A percentile compares a stretch with the other conserved stretches of the same genome.
Conservation (phyloP, 2,329 filamentous ascomycete genomes). For the Colletotrichum simmondsii region DNA sequence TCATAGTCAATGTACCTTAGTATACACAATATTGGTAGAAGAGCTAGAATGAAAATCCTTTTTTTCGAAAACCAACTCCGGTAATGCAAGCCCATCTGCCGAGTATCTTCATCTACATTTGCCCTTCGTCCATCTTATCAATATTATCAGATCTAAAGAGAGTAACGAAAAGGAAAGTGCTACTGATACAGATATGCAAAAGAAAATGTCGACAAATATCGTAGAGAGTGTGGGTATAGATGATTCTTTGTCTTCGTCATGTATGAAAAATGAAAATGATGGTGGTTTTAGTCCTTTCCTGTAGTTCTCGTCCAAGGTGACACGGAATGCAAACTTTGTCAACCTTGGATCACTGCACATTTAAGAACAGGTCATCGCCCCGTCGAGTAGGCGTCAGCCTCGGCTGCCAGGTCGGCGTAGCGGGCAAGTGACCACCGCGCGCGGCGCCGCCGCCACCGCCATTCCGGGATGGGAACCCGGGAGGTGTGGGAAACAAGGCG, state of each 20-base stretch:
- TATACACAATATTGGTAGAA: constrained; percentile 14
- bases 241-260: constrained; percentile 15
- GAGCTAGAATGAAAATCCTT: constrained; percentile 16
- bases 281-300: background rate
- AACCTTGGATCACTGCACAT: constrained; percentile 56
- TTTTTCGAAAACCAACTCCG: constrained; percentile 29
- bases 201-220: background rate
- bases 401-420: constrained; percentile 70
- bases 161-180: background rate
- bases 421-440: constrained; percentile 44
- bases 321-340: background rate
- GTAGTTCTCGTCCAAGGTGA: background rate
- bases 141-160: constrained; percentile 24
- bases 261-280: background rate
- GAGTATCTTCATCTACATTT: background rate
- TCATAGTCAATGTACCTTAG: background rate
- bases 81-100: constrained; percentile 2
- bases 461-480: background rate
- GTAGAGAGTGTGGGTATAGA: constrained; percentile 28
- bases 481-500: constrained; percentile 17
- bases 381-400: constrained; percentile 73
- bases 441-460: background rate
- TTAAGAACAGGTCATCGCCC: constrained; percentile 73
- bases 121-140: background rate
- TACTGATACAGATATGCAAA: constrained; percentile 19